Percentiles rank a stretch among this genome's conserved stretches.
These are phyloP conservation scores for Sutorius australiensis DNA, from an alignment of 768 basidiomycete species.

Conservation along the genomic window DNA sequence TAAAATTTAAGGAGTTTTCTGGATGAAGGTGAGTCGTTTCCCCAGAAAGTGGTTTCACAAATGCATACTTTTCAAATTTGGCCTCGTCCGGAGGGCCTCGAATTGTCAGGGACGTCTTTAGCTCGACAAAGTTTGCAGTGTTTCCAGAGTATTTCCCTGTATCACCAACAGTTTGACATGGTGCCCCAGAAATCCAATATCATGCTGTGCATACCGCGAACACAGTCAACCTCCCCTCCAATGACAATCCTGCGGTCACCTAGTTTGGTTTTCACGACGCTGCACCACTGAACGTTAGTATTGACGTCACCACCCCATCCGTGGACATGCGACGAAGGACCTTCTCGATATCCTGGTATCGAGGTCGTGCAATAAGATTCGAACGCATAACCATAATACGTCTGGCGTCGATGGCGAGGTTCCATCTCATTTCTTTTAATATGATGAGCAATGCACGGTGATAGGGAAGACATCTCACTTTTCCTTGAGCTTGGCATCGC, in stretches of 20 bases:
- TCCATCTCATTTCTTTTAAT: constrained; percentile 56
- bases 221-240: constrained; percentile 91
- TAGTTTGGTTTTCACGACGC: constrained; percentile 81
- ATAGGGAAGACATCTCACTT: constrained; percentile 47
- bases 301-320: constrained; percentile 83
- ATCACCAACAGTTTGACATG: neutral
- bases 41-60: neutral
- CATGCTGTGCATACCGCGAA: constrained; percentile 50
- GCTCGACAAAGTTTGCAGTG: constrained; percentile 72
- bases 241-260: constrained; percentile 68
- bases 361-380: constrained; percentile 78
- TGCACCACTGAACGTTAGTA: constrained; percentile 90
- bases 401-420: constrained; percentile 58
- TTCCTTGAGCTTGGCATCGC: constrained; percentile 53
- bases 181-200: neutral
- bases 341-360: constrained; percentile 20
- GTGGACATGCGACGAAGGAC: constrained; percentile 23
- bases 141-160: constrained; percentile 58
- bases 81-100: constrained; percentile 58
- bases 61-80: constrained; percentile 73
- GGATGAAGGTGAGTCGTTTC: constrained; percentile 8
- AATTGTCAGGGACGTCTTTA: constrained; percentile 81
- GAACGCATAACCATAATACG: constrained; percentile 86
- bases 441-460: neutral
- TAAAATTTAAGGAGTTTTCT: constrained; percentile 93